These are phyloP conservation scores for Eutrema salsugineum DNA, from an alignment of 441 rosid genomes.

Conservation along the genomic window DNA sequence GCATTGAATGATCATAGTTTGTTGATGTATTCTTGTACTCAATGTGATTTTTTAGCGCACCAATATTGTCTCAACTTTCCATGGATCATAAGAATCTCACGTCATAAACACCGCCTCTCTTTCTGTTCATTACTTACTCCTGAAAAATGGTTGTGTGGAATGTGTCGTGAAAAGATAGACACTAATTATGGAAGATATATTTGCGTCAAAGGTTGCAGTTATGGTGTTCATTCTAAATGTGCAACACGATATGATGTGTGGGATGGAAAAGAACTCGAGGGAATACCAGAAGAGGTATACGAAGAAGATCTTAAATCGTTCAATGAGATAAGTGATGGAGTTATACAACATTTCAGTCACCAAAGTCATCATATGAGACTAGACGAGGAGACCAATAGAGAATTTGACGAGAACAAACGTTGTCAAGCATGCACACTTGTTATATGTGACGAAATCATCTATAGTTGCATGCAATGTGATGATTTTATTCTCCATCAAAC, in stretches of 20 bases:
- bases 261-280: constrained; percentile 21
- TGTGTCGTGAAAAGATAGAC: constrained; percentile 4
- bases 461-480: constrained; percentile 11
- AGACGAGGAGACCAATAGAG: not conserved
- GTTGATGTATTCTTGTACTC: not conserved
- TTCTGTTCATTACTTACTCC: constrained; percentile 1
- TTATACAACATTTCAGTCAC: constrained; percentile 25
- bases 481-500: constrained; percentile 21
- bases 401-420: not conserved
- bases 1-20: not conserved
- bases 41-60: not conserved
- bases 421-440: constrained; percentile 15
- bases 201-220: constrained; percentile 8
- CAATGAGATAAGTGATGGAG: not conserved
- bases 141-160: not conserved
- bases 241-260: constrained; percentile 9
- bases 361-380: constrained; percentile 4
- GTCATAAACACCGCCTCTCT: constrained; percentile 10
- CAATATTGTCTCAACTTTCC: not conserved
- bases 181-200: constrained; percentile 12
- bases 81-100: not conserved
- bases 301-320: not conserved
- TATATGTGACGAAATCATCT: not conserved
- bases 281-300: constrained; percentile 1
- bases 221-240: constrained; percentile 13